phyloP scores from a whole-genome alignment of 148 eudicot genomes.

The Tetragonia tetragonoides region DNA sequence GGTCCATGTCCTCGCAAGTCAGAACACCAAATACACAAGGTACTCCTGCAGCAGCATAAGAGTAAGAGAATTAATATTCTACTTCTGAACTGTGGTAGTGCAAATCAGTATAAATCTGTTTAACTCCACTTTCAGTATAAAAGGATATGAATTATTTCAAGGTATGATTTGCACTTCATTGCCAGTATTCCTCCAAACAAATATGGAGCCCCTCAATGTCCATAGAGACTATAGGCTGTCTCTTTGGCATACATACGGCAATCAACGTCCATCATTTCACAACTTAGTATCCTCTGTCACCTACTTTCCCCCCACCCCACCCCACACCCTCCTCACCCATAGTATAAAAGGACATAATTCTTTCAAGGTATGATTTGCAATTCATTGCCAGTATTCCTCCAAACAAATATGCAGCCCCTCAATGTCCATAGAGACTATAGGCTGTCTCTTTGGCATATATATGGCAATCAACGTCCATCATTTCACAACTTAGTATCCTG shows the following conservation, averaged over 20 bases:
- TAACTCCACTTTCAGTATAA: not conserved
- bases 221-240: no score
- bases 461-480: no score
- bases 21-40: conserved; percentile 96
- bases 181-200: not conserved
- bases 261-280: not conserved
- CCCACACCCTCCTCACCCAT: not conserved
- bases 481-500: not conserved
- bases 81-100: not conserved
- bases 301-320: not conserved
- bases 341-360: no score
- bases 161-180: not conserved
- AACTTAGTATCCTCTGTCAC: not conserved
- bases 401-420: no score
- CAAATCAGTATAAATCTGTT: not conserved
- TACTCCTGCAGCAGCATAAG: conserved; percentile 55
- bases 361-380: no score
- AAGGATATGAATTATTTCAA: not conserved
- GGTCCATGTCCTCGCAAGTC: conserved; percentile 95
- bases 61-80: not conserved
- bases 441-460: no score
- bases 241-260: no score
- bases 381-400: not conserved
- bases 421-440: no score
- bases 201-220: no score